A percentile compares a stretch with the other conserved stretches of the same genome.
Conservation (phyloP, 768 basidiomycete genomes). For the Phaeolepiota aurea region DNA sequence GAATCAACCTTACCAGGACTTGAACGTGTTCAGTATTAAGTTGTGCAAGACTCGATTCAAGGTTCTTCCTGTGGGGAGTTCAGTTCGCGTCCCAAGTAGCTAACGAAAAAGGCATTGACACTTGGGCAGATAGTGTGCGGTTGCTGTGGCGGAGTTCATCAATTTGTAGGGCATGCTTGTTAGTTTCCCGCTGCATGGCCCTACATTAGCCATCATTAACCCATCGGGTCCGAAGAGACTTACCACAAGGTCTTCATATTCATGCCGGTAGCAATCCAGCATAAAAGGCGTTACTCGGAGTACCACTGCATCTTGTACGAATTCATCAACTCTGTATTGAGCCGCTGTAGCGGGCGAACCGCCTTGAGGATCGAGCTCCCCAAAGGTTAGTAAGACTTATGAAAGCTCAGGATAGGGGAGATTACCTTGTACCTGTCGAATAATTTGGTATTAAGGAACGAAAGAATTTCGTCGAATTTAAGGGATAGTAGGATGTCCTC, state of each 20-base stretch:
- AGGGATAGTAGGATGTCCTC: constrained; percentile 70
- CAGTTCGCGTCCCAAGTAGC: constrained; percentile 4
- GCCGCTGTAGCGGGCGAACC: constrained; percentile 16
- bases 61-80: constrained; percentile 48
- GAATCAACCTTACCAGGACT: constrained; percentile 46
- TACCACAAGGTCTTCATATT: constrained; percentile 76
- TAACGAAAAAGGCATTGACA: constrained; percentile 43
- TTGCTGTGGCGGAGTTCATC: constrained; percentile 80
- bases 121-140: constrained; percentile 62
- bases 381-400: too few relatives aligned
- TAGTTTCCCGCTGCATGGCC: constrained; percentile 45
- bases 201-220: background rate
- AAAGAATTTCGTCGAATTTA: constrained; percentile 88
- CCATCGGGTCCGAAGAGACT: constrained; percentile 6
- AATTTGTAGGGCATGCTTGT: constrained; percentile 79
- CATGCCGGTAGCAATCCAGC: constrained; percentile 83
- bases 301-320: constrained; percentile 81
- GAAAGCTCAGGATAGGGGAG: too few relatives aligned
- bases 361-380: constrained; percentile 7
- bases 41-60: constrained; percentile 74
- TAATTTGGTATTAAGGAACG: constrained; percentile 72
- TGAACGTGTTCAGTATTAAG: constrained; percentile 79
- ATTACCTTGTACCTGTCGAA: constrained; percentile 72
- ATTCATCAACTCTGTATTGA: constrained; percentile 66
- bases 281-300: constrained; percentile 91